A percentile compares a stretch with the other conserved stretches of the same genome.
Evolutionary conservation across 2,329 filamentous ascomycete species (phyloP).

Genomic region (Colletotrichum sidae): DNA sequence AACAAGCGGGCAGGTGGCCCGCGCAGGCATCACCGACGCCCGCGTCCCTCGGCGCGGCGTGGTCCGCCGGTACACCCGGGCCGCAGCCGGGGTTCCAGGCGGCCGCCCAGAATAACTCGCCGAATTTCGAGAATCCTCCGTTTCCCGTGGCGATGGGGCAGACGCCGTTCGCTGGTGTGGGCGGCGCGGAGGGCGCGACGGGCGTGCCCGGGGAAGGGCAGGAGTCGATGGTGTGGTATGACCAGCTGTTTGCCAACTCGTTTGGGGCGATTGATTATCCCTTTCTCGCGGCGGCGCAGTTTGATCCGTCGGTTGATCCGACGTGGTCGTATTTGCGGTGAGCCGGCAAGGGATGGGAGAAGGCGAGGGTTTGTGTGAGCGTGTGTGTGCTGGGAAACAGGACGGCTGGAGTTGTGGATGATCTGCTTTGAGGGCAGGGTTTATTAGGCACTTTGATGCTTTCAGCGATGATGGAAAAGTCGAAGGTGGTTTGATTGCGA

Average conservation of each 20-base stretch:
- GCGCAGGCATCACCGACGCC: constrained; percentile 6
- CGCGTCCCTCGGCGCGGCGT: constrained; percentile 1
- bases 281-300: constrained; percentile 46
- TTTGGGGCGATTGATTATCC: constrained; percentile 49
- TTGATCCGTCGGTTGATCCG: constrained; percentile 47
- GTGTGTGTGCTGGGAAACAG: no score
- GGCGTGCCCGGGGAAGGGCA: constrained; percentile 42
- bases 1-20: constrained; percentile 2
- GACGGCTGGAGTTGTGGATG: no score
- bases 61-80: constrained; percentile 15
- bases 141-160: not conserved
- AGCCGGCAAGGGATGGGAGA: not conserved
- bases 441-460: no score
- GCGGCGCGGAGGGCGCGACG: not conserved
- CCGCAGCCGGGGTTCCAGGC: constrained; percentile 14
- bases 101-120: constrained; percentile 12
- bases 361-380: no score
- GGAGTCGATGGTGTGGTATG: constrained; percentile 51
- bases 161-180: constrained; percentile 4
- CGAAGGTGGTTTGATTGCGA: no score
- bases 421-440: no score
- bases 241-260: constrained; percentile 48
- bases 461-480: no score
- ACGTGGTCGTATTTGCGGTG: constrained; percentile 45
- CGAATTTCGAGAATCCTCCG: constrained; percentile 10